Evolutionary conservation across 306 rosid genomes (phyloP).

Genomic region (Cucumis hystrix): DNA sequence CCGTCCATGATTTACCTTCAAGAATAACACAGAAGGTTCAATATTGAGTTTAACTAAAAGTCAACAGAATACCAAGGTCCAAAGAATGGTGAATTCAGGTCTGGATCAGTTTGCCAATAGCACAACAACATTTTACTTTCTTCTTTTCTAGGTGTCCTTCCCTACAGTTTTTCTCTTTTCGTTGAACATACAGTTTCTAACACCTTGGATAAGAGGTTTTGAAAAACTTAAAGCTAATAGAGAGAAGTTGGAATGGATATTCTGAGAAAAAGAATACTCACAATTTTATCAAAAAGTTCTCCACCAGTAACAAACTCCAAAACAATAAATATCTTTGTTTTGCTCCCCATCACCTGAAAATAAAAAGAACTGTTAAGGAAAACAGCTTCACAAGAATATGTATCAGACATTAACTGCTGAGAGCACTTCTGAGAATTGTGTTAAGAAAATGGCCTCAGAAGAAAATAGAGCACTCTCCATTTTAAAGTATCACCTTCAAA

Average conservation of each 20-base stretch:
- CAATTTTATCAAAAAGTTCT: constrained; percentile 98
- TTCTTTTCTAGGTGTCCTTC: background rate
- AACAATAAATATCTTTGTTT: constrained; percentile 80
- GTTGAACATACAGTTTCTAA: background rate
- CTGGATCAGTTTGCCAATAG: background rate
- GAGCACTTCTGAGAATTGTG: background rate
- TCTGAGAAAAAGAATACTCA: constrained; percentile 28
- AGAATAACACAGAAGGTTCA: background rate
- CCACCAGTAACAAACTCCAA: constrained; percentile 95
- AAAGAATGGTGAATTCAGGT: background rate
- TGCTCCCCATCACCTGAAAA: constrained; percentile 92
- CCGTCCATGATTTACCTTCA: constrained; percentile 88
- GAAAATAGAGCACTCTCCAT: background rate
- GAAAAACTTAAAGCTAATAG: background rate
- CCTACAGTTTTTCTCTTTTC: background rate
- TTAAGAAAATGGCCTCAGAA: background rate
- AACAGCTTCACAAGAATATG: background rate
- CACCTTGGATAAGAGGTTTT: background rate
- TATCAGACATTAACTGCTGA: background rate
- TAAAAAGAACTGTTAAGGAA: constrained; percentile 1
- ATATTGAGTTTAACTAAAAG: background rate
- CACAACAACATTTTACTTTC: background rate
- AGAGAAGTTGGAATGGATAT: background rate
- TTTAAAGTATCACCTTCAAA: background rate
- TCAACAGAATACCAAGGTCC: background rate